phyloP scores from a whole-genome alignment of 2,329 filamentous ascomycete genomes.

The Xylariales sp. region DNA sequence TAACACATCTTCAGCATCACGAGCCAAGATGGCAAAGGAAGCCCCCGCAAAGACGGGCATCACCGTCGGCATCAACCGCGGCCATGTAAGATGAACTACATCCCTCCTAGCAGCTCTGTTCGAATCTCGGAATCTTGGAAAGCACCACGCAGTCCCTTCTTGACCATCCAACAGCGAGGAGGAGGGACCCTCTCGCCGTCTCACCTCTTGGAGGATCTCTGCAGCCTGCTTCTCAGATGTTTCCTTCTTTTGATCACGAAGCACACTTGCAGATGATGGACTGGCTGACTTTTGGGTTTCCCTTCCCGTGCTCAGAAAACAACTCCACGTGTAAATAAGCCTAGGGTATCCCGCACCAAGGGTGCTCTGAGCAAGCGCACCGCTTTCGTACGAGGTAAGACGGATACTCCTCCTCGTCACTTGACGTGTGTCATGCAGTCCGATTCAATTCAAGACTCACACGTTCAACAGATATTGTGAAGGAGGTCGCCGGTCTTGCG shows the following conservation, averaged over 20 bases:
- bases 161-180: not conserved
- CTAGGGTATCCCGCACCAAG: conserved; percentile 80
- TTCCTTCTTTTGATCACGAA: conserved; percentile 24
- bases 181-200: conserved; percentile 36
- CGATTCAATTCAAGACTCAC: too few species aligned
- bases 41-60: conserved; percentile 46
- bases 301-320: conserved; percentile 62
- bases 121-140: not conserved
- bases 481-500: conserved; percentile 93
- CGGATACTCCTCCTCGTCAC: not conserved
- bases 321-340: conserved; percentile 72
- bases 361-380: conserved; percentile 96
- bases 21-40: conserved; percentile 52
- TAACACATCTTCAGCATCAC: conserved; percentile 23
- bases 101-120: not conserved
- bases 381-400: conserved; percentile 69
- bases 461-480: conserved; percentile 93
- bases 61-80: conserved; percentile 58
- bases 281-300: conserved; percentile 41
- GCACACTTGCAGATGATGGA: conserved; percentile 54
- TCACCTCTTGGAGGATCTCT: conserved; percentile 74
- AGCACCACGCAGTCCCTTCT: not conserved
- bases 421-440: too few species aligned
- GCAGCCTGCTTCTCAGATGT: conserved; percentile 39
- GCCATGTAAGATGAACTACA: conserved; percentile 51